Base-by-base conservation (phyloP, 2,329 filamentous ascomycete genomes). In the Calonectria multiphialidica region DNA sequence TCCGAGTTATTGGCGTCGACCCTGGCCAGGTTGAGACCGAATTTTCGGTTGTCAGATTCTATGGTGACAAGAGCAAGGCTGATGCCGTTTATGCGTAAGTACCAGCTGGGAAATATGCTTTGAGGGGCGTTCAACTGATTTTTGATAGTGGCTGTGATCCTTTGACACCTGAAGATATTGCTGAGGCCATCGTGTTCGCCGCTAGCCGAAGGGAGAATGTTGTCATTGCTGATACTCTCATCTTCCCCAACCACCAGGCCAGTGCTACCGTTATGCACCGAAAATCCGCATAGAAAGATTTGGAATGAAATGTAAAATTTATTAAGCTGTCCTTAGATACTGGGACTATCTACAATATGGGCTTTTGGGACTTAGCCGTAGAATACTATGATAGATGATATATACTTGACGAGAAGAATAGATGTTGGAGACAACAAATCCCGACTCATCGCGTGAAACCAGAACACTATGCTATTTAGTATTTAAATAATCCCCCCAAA, bases 1-100 rank as follows among this genome's bases (percentile, higher is more conserved):
- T 98, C 73, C 88, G 95, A 65, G 88, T 98, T 72, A 98, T 98
- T 72, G 93, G 95, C 82, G 89, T 98, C 76, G 96, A 98, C 80
- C 95, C 95, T 0, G 95, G 95, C 25, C 95, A 98, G 84, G 95
- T 98, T 44, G 95, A 98, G 88, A 98, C 95, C n/a, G 94, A 98
- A 82, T 98, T 98, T 84, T 96, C 93, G 0, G 87, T 98, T 12
- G 94, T 98, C 42, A 89, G 95, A 73, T 98, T 96, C 83, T 92
- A 94, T 72, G 95, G 95, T 2, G 95, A 98, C 82, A 96, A 95
- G 87, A 83, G 88, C 70, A 98, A 97, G 88, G 95, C 95, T 3
- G 94, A 97, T 86, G 93, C 94, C 49, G 95, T 98, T 53, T 98
- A 98, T 83, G 92, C 92, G 92, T 93, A 85, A 84, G 91, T 86